Base-by-base conservation (phyloP, 2,329 filamentous ascomycete species). In the Zarea fungicola region DNA sequence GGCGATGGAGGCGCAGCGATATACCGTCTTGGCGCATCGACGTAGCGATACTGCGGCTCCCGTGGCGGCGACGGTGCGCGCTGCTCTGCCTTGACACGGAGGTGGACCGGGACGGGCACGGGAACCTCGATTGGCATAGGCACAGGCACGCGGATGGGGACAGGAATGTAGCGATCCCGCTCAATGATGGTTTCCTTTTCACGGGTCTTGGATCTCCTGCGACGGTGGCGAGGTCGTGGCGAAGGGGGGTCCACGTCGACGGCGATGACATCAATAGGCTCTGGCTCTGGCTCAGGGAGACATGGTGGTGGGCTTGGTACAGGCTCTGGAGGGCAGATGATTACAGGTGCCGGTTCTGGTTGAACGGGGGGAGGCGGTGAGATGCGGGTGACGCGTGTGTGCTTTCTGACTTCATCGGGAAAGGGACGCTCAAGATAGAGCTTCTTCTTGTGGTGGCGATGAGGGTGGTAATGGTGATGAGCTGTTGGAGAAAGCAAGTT, bases 101-200 rank as follows among this genome's bases (percentile, higher is more conserved):
- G 47, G 29, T 48, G 56, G 9, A 56, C 32, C 25, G 74, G 74
- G 77, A 75, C 53, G 71, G 72, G 52, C 62, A 57, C 29, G 65
- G 65, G 55, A 66, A 67, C 23, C n/a, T n/a, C n/a, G n/a, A n/a
- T n/a, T n/a, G 48, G 49, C 16, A 70, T 67, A 1, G 67, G 69
- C 6, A 72, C 66, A 16, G 69, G 72, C 2, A 74, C 66, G 7
- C 65, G 69, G 36, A 66, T 59, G 9, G 65, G 65, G 7, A 71
- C 60, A 29, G 71, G 74, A 14, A 77, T 65, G 41, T 74, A 55
- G 44, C 68, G 66, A 58, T 80, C 77, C 22, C 76, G 69, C 63
- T 80, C 75, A 52, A 80, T 70, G 58, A 74, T 68, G 42, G 77
- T 66, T 58, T 80, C 75, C 28, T 64, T 64, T 39, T 76, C 69